phyloP scores from a whole-genome alignment of 139 green algal genomes.

The Auxenochlorella protothecoides region DNA sequence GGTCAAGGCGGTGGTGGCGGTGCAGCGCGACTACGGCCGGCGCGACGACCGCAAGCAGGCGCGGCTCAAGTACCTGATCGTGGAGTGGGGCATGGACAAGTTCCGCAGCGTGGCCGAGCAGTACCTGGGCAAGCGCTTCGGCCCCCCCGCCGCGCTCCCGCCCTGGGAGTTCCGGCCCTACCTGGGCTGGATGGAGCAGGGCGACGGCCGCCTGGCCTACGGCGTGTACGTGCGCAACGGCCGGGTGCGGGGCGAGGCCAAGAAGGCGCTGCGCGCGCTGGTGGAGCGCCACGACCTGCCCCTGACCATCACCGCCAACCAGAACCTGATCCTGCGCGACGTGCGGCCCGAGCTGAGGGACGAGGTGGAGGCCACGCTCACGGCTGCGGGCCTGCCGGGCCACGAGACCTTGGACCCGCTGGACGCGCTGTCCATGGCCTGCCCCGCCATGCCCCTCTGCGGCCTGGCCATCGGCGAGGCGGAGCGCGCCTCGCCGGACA shows the following conservation, averaged over 20 bases:
- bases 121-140: slow-evolving; percentile 83
- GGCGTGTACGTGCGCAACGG: slow-evolving; percentile 91
- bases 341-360: slow-evolving; percentile 73
- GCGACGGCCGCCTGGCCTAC: slow-evolving; percentile 78
- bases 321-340: slow-evolving; percentile 93
- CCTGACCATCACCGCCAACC: slow-evolving; percentile 65
- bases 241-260: slow-evolving; percentile 75
- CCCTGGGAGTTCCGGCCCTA: slow-evolving; percentile 91
- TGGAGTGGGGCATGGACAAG: slow-evolving; percentile 90
- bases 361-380: slow-evolving; percentile 65
- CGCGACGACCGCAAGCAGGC: slow-evolving; percentile 91
- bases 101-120: slow-evolving; percentile 90
- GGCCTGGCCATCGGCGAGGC: slow-evolving; percentile 94
- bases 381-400: slow-evolving; percentile 38
- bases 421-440: slow-evolving; percentile 85
- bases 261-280: slow-evolving; percentile 69
- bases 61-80: slow-evolving; percentile 97
- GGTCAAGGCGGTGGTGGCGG: slow-evolving; percentile 87
- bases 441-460: slow-evolving; percentile 94
- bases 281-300: slow-evolving; percentile 71
- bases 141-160: slow-evolving; percentile 71
- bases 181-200: slow-evolving; percentile 95
- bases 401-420: slow-evolving; percentile 62
- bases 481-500: slow-evolving; percentile 85
- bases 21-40: slow-evolving; percentile 95